Conservation (phyloP, 192 early-diverging fungal species). For the Physocladia obscura region DNA sequence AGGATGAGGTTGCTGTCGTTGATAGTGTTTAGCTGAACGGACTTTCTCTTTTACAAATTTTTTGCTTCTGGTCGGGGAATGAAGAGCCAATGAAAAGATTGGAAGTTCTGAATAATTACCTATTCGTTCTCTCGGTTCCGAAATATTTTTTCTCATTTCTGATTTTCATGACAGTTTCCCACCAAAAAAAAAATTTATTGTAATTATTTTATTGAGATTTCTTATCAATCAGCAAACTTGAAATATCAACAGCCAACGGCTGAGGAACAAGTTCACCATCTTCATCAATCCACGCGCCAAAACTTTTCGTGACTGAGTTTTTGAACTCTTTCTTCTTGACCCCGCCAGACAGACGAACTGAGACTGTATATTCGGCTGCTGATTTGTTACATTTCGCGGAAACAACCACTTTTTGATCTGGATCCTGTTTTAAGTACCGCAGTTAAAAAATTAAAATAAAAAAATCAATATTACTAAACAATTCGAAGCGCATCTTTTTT, state of each 20-base stretch:
- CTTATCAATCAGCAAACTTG: conserved; percentile 14
- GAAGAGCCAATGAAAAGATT: no score
- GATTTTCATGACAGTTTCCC: no score
- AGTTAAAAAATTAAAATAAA: no score
- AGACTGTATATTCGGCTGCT: conserved; percentile 31
- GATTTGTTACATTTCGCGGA: conserved; percentile 26
- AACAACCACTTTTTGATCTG: conserved; percentile 23
- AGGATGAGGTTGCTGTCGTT: no score
- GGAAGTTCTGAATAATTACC: no score
- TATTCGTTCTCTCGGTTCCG: no score
- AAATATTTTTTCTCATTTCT: no score
- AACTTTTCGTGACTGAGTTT: conserved; percentile 14
- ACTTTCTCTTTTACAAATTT: no score
- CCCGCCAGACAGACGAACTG: conserved; percentile 14
- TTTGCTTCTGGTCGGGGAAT: no score
- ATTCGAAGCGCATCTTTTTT: conserved; percentile 32
- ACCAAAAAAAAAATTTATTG: no score
- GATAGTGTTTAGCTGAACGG: no score
- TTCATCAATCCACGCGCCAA: conserved; percentile 45
- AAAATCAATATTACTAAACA: no score
- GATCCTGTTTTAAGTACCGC: conserved; percentile 35
- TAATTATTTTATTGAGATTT: conserved; percentile 12
- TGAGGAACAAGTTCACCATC: conserved; percentile 37
- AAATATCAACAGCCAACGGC: conserved; percentile 22
- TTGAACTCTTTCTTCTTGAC: conserved; percentile 4